Percentiles rank a stretch among this genome's conserved stretches.
Conservation (phyloP, 2,329 filamentous ascomycete species). For the Paracoccidioides lutzii region DNA sequence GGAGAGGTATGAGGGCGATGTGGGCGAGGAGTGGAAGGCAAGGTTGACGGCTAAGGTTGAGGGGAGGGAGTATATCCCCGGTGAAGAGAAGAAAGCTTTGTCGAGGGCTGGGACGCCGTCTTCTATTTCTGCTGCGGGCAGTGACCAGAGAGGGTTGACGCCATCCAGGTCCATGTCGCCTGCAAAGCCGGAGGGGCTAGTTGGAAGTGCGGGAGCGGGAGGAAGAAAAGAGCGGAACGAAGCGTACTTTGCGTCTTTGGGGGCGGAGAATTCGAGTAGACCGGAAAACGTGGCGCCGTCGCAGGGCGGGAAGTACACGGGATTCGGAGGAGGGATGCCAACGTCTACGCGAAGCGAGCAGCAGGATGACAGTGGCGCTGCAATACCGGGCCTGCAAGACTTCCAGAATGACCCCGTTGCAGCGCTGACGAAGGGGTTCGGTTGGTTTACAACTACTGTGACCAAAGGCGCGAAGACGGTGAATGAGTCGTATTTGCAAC, state of each 20-base stretch:
- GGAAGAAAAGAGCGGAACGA: constrained; percentile 58
- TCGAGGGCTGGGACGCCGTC: constrained; percentile 31
- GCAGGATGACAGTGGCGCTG: constrained; percentile 12
- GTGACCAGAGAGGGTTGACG: not conserved
- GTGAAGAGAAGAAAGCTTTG: constrained; percentile 42
- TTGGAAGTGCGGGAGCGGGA: constrained; percentile 21
- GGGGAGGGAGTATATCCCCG: constrained; percentile 69
- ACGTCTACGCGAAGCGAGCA: constrained; percentile 20
- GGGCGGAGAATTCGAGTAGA: constrained; percentile 66
- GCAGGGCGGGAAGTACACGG: constrained; percentile 83
- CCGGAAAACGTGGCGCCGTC: constrained; percentile 64
- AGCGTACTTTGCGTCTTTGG: constrained; percentile 77
- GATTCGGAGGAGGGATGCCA: constrained; percentile 70
- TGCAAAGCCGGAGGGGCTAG: constrained; percentile 15
- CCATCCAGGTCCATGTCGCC: constrained; percentile 13
- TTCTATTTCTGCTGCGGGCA: constrained; percentile 16
- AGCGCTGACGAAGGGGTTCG: constrained; percentile 81
- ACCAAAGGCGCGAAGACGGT: constrained; percentile 83
- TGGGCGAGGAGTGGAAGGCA: constrained; percentile 92
- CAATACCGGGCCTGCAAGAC: constrained; percentile 63
- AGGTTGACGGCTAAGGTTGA: constrained; percentile 77
- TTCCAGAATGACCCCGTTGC: constrained; percentile 83
- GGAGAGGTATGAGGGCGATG: constrained; percentile 78
- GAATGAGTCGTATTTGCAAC: constrained; percentile 84
- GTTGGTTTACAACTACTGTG: constrained; percentile 82